Conservation (phyloP, 495 filamentous ascomycete species). For the Penicillium alfredii region DNA sequence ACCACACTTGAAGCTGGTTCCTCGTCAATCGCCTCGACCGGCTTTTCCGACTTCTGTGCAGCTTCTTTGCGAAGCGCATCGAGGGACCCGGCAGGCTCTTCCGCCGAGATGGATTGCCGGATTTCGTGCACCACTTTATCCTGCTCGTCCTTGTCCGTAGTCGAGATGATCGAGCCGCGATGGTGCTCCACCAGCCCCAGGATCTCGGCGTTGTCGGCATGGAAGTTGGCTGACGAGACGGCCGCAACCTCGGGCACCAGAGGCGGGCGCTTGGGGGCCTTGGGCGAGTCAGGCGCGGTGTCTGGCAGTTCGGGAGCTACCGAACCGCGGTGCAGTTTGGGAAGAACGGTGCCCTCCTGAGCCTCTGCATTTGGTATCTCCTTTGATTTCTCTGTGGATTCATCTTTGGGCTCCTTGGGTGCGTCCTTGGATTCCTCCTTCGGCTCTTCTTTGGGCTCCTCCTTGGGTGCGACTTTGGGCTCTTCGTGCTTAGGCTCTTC, state of each 20-base stretch:
- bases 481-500: no score
- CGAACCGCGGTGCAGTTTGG: slow-evolving; percentile 21
- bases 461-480: no score
- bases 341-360: no score
- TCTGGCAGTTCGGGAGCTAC: slow-evolving; percentile 32
- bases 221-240: slow-evolving; percentile 40
- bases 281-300: slow-evolving; percentile 25
- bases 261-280: slow-evolving; percentile 26
- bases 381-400: no score
- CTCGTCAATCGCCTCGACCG: slow-evolving; percentile 31
- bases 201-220: slow-evolving; percentile 35
- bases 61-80: slow-evolving; percentile 27
- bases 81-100: slow-evolving; percentile 11
- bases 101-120: slow-evolving; percentile 33
- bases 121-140: slow-evolving; percentile 35
- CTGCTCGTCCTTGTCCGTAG: slow-evolving; percentile 30
- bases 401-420: no score
- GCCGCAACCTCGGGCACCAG: slow-evolving; percentile 40
- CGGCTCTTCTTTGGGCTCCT: slow-evolving; percentile 6
- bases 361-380: no score
- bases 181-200: slow-evolving; percentile 40
- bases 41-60: slow-evolving; percentile 12
- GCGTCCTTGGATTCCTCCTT: slow-evolving; percentile 5
- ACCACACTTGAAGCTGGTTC: slow-evolving; percentile 10
- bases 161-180: slow-evolving; percentile 38